Conservation (phyloP, 768 basidiomycete genomes). For the Tricholomella constricta region DNA sequence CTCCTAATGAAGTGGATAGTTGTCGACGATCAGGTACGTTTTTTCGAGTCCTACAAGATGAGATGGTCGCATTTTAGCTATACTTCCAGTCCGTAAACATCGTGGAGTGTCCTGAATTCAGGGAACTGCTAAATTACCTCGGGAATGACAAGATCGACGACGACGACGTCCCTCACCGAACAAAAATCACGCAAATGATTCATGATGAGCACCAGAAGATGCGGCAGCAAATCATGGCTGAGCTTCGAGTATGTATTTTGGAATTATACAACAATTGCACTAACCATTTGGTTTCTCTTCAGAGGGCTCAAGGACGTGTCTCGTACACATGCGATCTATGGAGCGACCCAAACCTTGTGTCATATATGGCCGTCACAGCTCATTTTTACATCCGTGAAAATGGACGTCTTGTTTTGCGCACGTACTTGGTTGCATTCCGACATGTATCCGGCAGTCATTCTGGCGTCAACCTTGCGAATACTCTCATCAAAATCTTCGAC, state of each 20-base stretch:
- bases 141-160: slow-evolving; percentile 22
- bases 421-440: slow-evolving; percentile 32
- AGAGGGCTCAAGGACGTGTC: slow-evolving; percentile 30
- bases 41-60: background rate
- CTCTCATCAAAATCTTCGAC: slow-evolving; percentile 25
- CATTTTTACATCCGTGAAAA: slow-evolving; percentile 26
- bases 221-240: slow-evolving; percentile 18
- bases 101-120: slow-evolving; percentile 35
- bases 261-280: background rate
- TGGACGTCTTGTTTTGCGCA: slow-evolving; percentile 22
- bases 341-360: slow-evolving; percentile 24
- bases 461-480: slow-evolving; percentile 26
- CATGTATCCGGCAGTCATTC: slow-evolving; percentile 31
- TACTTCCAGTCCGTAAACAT: slow-evolving; percentile 36
- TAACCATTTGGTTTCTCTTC: background rate
- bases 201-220: slow-evolving; percentile 24
- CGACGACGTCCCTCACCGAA: slow-evolving; percentile 36
- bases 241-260: slow-evolving; percentile 24
- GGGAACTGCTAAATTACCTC: slow-evolving; percentile 31
- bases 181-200: slow-evolving; percentile 29
- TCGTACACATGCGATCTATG: slow-evolving; percentile 38
- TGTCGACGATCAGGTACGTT: slow-evolving; percentile 36
- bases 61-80: background rate
- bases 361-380: slow-evolving; percentile 33
- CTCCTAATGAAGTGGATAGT: slow-evolving; percentile 24